Base-by-base conservation (phyloP, 768 basidiomycete species). In the Hydnum rufescens region DNA sequence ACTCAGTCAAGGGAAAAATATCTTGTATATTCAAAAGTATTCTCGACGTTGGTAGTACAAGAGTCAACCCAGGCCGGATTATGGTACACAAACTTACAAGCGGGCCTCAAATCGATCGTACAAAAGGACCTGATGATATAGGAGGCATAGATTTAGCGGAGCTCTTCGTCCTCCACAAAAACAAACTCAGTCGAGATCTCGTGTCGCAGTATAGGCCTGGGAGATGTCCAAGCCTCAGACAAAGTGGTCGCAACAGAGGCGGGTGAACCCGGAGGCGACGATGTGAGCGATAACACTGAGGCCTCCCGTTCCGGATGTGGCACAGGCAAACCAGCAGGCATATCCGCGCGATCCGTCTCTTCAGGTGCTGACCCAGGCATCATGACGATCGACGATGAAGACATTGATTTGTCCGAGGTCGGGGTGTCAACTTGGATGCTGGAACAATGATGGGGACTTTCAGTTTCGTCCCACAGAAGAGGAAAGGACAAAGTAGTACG, bases 381-480 rank as follows among this genome's bases (percentile, higher is more conserved):
- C 42, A 82, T 74, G 18, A 76, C 67, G 8, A 47, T 28, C 8
- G 81, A 82, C n/a, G 75, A 78, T 1, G 82, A 71, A 3, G 78
- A 74, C 53, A 85, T 64, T 1, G 77, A 39, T 13, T 13, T 39
- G 36, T 13, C 13, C 13, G 36, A 13, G 44, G 26, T 13, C 25
- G 13, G 1, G 13, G 13, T 1, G 26, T 47, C 44, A 16, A 47
- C 44, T 8, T 13, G 13, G 44, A 47, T 47, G 25, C 44, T 47
- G 25, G 8, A 26, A 47, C 8, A 47, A 26, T 13, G 44, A 16
- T 13, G 8, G 13, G 13, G 26, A 8, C 44, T 8, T 8, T 13
- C 44, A 47, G 13, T 47, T 8, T 47, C 26, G 44, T 1, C 1
- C 8, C 8, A 19, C 34, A 39, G 34, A 39, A 8, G 26, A 25